These are phyloP conservation scores for Saccharomyces jurei DNA, from an alignment of 805 yeast species.

Conservation along the genomic window DNA sequence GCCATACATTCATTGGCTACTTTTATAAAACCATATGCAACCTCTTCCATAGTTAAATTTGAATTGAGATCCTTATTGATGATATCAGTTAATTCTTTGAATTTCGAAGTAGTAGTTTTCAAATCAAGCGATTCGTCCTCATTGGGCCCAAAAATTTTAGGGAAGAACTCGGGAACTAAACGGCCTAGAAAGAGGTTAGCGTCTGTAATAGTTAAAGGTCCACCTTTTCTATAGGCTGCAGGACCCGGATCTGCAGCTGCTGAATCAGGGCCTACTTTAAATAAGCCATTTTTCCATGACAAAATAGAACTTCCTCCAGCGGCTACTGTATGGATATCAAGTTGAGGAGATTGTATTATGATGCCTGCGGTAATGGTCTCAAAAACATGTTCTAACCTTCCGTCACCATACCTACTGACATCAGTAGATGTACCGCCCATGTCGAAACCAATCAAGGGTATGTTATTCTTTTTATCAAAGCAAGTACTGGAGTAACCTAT, in stretches of 20 bases:
- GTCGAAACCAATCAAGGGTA: constrained; percentile 73
- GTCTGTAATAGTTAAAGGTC: constrained; percentile 79
- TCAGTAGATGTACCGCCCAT: constrained; percentile 93
- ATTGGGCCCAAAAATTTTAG: constrained; percentile 74
- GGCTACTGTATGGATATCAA: constrained; percentile 75
- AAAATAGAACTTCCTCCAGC: constrained; percentile 78
- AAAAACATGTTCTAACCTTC: constrained; percentile 67
- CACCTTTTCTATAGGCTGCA: constrained; percentile 76
- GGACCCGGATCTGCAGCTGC: constrained; percentile 90
- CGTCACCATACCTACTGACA: constrained; percentile 64
- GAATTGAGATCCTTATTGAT: constrained; percentile 43
- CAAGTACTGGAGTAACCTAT: constrained; percentile 88
- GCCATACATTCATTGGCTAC: constrained; percentile 89
- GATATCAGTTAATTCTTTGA: constrained; percentile 42
- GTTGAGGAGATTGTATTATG: constrained; percentile 75
- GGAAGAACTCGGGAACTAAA: constrained; percentile 65
- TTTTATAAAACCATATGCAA: constrained; percentile 71
- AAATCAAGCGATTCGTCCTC: constrained; percentile 64
- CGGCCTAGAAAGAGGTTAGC: constrained; percentile 72
- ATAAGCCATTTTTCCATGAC: constrained; percentile 60
- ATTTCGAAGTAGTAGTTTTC: constrained; percentile 42
- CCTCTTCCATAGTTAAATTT: constrained; percentile 49
- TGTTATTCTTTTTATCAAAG: constrained; percentile 42
- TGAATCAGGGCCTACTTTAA: constrained; percentile 79
- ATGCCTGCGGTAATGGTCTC: constrained; percentile 81